Evolutionary conservation across 2,329 filamentous ascomycete genomes (phyloP).

Genomic region (Claviceps digitariae): DNA sequence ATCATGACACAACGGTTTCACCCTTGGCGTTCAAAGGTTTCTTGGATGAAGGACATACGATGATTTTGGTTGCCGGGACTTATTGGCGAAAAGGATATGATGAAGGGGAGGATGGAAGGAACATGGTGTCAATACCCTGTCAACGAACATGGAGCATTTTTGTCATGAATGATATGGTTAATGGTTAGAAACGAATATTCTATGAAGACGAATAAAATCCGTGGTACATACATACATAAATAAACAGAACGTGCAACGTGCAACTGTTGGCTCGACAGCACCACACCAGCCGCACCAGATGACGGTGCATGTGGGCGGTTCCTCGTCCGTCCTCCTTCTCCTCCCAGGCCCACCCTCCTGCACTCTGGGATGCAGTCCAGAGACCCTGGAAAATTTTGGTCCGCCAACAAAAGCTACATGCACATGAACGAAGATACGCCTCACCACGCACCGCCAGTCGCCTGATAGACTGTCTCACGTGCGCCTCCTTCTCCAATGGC

Average conservation of each 20-base stretch:
- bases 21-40: neutral
- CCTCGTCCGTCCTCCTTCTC: too few species aligned
- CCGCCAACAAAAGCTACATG: neutral
- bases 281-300: too few species aligned
- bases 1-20: neutral
- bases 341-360: too few species aligned
- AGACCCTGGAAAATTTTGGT: neutral
- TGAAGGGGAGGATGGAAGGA: neutral
- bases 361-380: too few species aligned
- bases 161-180: constrained; percentile 2
- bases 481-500: neutral
- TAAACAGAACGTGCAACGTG: too few species aligned
- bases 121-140: neutral
- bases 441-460: neutral
- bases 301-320: too few species aligned
- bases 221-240: too few species aligned
- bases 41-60: neutral
- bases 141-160: constrained; percentile 4
- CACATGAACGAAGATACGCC: neutral
- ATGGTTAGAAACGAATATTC: neutral
- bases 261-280: too few species aligned
- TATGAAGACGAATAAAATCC: too few species aligned
- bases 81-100: neutral
- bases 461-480: neutral
- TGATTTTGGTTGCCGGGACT: neutral